Conservation (phyloP, 202 grass and related monocot genomes). For the Schoenoplectus triqueter region DNA sequence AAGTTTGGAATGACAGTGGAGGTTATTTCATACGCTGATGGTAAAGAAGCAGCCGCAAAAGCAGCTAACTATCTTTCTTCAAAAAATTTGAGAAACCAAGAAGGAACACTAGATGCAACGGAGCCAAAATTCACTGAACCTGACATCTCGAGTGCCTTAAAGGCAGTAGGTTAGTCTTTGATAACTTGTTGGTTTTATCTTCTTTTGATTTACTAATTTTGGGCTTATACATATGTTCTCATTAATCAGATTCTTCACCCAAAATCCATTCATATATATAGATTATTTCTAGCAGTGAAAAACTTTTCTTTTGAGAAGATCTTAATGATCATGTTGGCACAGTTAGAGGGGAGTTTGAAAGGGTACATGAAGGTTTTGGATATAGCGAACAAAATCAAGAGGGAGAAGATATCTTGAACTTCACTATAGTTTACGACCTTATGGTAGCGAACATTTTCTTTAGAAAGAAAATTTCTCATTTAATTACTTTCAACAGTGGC, state of each 20-base stretch:
- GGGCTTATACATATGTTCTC: background rate
- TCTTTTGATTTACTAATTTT: background rate
- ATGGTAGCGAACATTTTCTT: too few species aligned
- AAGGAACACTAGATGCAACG: slow-evolving; percentile 32
- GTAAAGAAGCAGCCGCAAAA: slow-evolving; percentile 85
- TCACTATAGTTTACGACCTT: too few species aligned
- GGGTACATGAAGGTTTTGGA: too few species aligned
- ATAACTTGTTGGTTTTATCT: background rate
- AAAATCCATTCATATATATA: background rate
- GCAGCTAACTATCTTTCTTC: slow-evolving; percentile 81
- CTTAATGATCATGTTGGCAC: too few species aligned
- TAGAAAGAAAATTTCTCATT: too few species aligned
- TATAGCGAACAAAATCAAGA: too few species aligned
- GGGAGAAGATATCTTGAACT: too few species aligned
- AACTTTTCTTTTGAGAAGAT: too few species aligned
- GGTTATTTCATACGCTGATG: slow-evolving; percentile 74
- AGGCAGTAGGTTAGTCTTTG: slow-evolving; percentile 62
- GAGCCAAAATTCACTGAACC: slow-evolving; percentile 59
- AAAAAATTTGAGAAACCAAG: slow-evolving; percentile 47
- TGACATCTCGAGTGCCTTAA: slow-evolving; percentile 67
- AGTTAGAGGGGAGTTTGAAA: too few species aligned
- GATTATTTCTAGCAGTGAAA: background rate
- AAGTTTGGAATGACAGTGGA: slow-evolving; percentile 63
- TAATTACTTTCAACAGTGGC: too few species aligned
- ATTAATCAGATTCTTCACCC: background rate